Percentiles rank a stretch among this genome's conserved stretches.
phyloP scores from a whole-genome alignment of 108 stramenopile genomes.

The Nitzschia sp. region DNA sequence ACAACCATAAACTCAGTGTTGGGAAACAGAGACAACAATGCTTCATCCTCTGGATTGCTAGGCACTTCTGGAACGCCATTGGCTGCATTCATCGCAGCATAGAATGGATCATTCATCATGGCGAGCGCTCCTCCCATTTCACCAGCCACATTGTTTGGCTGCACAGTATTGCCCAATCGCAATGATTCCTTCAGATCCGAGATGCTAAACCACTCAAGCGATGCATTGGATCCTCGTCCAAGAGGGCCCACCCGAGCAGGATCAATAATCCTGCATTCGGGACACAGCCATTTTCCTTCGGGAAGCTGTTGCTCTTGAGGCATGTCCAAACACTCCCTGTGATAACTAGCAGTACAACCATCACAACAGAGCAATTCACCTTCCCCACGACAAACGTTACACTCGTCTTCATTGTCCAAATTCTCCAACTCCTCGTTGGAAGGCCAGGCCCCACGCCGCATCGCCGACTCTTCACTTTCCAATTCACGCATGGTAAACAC shows the following conservation, averaged over 20 bases:
- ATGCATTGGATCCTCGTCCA: constrained; percentile 48
- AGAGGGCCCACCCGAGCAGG: constrained; percentile 59
- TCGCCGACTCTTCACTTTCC: not conserved
- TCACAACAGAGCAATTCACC: constrained; percentile 86
- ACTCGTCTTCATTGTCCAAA: constrained; percentile 69
- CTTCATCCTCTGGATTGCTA: not conserved
- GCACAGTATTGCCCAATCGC: not conserved
- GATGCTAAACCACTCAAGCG: constrained; percentile 72
- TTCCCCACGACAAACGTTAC: constrained; percentile 65
- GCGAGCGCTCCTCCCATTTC: not conserved
- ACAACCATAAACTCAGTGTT: constrained; percentile 21
- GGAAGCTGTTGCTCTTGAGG: constrained; percentile 35
- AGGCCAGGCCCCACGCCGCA: constrained; percentile 47
- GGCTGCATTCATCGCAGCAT: not conserved
- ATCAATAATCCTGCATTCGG: constrained; percentile 72
- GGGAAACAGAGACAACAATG: not conserved
- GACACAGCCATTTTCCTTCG: constrained; percentile 78
- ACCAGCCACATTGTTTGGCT: not conserved
- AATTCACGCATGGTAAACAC: constrained; percentile 53
- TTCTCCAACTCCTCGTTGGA: constrained; percentile 48
- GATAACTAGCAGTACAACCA: constrained; percentile 72
- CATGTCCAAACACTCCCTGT: constrained; percentile 60
- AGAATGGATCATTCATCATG: not conserved
- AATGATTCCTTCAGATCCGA: constrained; percentile 24
- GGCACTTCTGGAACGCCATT: not conserved